Conservation (phyloP, 768 basidiomycete genomes). For the Piloderma croceum region DNA sequence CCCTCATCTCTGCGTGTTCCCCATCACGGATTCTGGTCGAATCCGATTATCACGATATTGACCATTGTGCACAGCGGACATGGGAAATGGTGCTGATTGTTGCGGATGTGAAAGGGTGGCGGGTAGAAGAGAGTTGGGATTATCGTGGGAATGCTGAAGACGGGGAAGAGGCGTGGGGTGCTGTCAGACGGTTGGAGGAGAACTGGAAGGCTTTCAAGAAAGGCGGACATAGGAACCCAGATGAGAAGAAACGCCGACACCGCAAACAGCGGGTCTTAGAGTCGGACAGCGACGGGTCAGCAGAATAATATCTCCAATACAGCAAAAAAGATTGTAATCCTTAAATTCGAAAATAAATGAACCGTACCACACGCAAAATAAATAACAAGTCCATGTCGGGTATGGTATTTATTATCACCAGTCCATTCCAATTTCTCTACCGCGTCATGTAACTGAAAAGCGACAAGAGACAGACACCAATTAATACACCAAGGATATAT, state of each 20-base stretch:
- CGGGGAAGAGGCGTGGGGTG: slow-evolving; percentile 48
- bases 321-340: neutral
- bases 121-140: slow-evolving; percentile 57
- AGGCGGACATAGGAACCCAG: slow-evolving; percentile 36
- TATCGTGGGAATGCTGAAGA: slow-evolving; percentile 23
- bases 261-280: slow-evolving; percentile 9
- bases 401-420: no score
- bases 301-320: slow-evolving; percentile 1
- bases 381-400: no score
- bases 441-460: slow-evolving; percentile 45
- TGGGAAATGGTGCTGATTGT: slow-evolving; percentile 75
- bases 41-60: slow-evolving; percentile 75
- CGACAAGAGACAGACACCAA: slow-evolving; percentile 74
- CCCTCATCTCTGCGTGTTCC: slow-evolving; percentile 60
- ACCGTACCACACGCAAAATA: slow-evolving; percentile 42
- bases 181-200: slow-evolving; percentile 55
- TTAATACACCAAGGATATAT: slow-evolving; percentile 81
- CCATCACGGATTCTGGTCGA: slow-evolving; percentile 74
- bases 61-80: slow-evolving; percentile 50
- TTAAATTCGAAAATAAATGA: neutral
- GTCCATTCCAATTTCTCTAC: neutral
- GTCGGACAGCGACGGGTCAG: slow-evolving; percentile 1
- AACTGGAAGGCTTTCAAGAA: slow-evolving; percentile 66
- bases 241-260: slow-evolving; percentile 4
- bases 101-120: slow-evolving; percentile 75